phyloP scores from a whole-genome alignment of 192 early-diverging fungal genomes.

The Piromyces sp. region DNA sequence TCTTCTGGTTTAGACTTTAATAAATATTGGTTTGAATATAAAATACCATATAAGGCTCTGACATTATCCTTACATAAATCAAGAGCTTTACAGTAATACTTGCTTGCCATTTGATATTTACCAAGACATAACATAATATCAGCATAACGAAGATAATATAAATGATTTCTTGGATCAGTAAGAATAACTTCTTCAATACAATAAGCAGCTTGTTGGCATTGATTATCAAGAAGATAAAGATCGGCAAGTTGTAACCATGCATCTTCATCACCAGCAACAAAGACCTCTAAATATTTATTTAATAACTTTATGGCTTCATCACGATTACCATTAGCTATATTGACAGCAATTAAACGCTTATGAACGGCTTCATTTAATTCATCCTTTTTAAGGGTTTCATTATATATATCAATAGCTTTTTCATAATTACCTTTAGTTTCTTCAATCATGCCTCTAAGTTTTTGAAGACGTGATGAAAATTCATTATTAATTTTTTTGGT shows the following conservation, averaged over 20 bases:
- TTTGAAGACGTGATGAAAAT: slow-evolving; percentile 44
- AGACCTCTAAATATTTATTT: slow-evolving; percentile 61
- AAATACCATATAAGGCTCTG: slow-evolving; percentile 72
- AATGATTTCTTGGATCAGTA: slow-evolving; percentile 68
- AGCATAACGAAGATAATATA: slow-evolving; percentile 73
- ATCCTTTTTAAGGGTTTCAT: slow-evolving; percentile 54
- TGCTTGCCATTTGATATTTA: slow-evolving; percentile 48
- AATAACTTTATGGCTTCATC: slow-evolving; percentile 55
- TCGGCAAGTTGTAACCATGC: slow-evolving; percentile 69
- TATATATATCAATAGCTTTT: slow-evolving; percentile 52
- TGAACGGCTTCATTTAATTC: slow-evolving; percentile 51
- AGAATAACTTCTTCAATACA: slow-evolving; percentile 84
- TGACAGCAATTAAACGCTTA: slow-evolving; percentile 58
- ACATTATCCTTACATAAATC: slow-evolving; percentile 73
- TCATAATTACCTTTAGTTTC: slow-evolving; percentile 58
- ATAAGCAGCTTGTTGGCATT: slow-evolving; percentile 72
- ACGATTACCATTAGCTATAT: slow-evolving; percentile 44
- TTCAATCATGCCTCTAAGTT: slow-evolving; percentile 56
- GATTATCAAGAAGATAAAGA: slow-evolving; percentile 48
- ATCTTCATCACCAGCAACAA: slow-evolving; percentile 63
- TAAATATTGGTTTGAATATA: not conserved
- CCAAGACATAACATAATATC: slow-evolving; percentile 68
- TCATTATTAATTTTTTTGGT: not conserved
- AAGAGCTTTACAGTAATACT: slow-evolving; percentile 74
- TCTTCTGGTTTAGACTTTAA: not conserved